phyloP scores from a whole-genome alignment of 148 eudicot species.

The Vaccinium darrowii region DNA sequence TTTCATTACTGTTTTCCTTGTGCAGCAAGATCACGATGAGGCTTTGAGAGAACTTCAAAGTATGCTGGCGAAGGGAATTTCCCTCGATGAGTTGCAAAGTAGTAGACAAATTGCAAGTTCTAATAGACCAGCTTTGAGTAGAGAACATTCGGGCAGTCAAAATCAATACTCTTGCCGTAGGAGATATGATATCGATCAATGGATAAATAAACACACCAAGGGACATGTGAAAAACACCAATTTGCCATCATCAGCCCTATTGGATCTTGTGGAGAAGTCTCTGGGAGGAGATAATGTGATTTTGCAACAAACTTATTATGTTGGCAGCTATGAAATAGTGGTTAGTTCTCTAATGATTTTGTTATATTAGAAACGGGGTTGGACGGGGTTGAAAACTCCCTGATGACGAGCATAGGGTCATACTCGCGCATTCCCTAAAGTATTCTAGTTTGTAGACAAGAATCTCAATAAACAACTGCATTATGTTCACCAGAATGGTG shows the following conservation, averaged over 20 bases:
- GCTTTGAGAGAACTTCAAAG: conserved; percentile 11
- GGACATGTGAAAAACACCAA: not conserved
- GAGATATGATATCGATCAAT: conserved; percentile 1
- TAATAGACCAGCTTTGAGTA: not conserved
- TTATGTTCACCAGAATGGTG: not conserved
- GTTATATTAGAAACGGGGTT: not conserved
- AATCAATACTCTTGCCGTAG: not conserved
- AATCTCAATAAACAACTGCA: not conserved
- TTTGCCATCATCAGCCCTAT: not conserved
- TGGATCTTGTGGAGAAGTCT: conserved; percentile 11
- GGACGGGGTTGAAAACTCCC: not conserved
- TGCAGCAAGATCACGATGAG: conserved; percentile 12
- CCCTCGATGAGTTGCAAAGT: conserved; percentile 10
- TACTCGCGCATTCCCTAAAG: not conserved
- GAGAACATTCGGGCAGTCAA: conserved; percentile 3
- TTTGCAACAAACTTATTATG: conserved; percentile 2
- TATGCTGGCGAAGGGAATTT: conserved; percentile 4
- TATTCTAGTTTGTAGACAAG: not conserved
- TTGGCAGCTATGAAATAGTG: conserved; percentile 13
- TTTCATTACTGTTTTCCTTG: not conserved
- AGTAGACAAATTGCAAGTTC: not conserved
- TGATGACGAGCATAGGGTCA: not conserved
- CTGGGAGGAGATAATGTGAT: conserved; percentile 11
- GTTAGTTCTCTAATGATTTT: not conserved
- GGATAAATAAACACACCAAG: not conserved